Percentiles rank a stretch among this genome's conserved stretches.
These are phyloP conservation scores for Arabidopsis suecica DNA, from an alignment of 345 rosid species.

Conservation along the genomic window DNA sequence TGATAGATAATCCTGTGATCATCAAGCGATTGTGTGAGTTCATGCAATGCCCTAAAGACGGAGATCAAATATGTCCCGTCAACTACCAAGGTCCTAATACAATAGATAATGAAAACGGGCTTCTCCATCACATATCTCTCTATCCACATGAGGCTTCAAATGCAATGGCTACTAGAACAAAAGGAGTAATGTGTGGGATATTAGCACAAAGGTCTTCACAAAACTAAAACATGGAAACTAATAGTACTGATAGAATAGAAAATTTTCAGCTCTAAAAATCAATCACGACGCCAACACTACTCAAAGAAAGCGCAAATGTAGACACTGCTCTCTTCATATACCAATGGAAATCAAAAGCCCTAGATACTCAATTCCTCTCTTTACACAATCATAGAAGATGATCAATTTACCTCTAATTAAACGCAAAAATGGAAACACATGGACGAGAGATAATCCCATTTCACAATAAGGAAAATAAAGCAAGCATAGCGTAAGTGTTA, in stretches of 20 bases:
- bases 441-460: conserved; percentile 27
- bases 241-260: conserved; percentile 10
- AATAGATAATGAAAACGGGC: conserved; percentile 13
- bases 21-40: conserved; percentile 31
- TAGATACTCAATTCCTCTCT: conserved; percentile 26
- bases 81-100: conserved; percentile 14
- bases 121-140: conserved; percentile 12
- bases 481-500: conserved; percentile 31
- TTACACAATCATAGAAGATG: conserved; percentile 23
- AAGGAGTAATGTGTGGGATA: conserved; percentile 5
- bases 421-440: conserved; percentile 49
- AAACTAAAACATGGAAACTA: neutral
- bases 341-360: conserved; percentile 8
- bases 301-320: conserved; percentile 1
- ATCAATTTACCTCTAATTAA: neutral
- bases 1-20: conserved; percentile 88
- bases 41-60: conserved; percentile 2
- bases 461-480: neutral
- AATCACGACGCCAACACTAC: conserved; percentile 6
- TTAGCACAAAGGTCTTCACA: conserved; percentile 12
- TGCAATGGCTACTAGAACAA: conserved; percentile 12
- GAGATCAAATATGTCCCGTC: neutral
- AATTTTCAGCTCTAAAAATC: conserved; percentile 24
- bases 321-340: neutral
- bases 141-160: conserved; percentile 15